Base-by-base conservation (phyloP, 2,329 filamentous ascomycete genomes). In the Chalara sp. region DNA sequence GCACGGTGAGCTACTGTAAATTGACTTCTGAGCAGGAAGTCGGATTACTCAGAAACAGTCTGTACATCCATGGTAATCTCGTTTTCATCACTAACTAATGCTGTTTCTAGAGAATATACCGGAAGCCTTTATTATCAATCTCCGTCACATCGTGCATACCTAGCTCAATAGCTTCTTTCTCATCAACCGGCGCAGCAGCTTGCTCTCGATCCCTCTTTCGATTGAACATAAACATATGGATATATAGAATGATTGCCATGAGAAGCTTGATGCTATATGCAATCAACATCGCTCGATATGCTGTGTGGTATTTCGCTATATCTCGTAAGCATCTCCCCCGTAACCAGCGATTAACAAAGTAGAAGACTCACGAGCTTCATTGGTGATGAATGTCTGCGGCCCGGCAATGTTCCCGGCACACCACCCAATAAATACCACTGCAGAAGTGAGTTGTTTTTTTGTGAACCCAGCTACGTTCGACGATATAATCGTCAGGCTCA, bases 131-230 rank as follows among this genome's bases (percentile, higher is more conserved):
- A 51, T 80, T 80, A 44, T 80, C 76, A 29, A 80, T 61, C 62
- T 80, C 76, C 0, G 77, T 80, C 64, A 72, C 66, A 61, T 80
- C 77, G 53, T 72, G 67, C 76, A 80, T 79, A 1, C 76, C 76
- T 49, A 66, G 68, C 58, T 80, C 76, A 33, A 80, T 71, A 0
- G 74, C 76, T 39, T 73, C 70, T 46, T 67, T 70, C 57, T 77
- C 75, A 42, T 74, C 70, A 32, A 74, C 71, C 4, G 68, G 66
- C 40, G 53, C 6, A 50, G 51, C 10, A 57, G 55, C 5, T 68
- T 72, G 42, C 74, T 72, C 1, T 70, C 70, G 62, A 60, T 82
- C 78, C 28, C 79, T 65, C 52, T 71, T 72, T 62, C 76, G 77
- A 61, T 81, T 82, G 12, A 70, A 70, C 2, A 65, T 60, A 57